Conservation (phyloP, 441 rosid genomes). For the Populus hybrid region DNA sequence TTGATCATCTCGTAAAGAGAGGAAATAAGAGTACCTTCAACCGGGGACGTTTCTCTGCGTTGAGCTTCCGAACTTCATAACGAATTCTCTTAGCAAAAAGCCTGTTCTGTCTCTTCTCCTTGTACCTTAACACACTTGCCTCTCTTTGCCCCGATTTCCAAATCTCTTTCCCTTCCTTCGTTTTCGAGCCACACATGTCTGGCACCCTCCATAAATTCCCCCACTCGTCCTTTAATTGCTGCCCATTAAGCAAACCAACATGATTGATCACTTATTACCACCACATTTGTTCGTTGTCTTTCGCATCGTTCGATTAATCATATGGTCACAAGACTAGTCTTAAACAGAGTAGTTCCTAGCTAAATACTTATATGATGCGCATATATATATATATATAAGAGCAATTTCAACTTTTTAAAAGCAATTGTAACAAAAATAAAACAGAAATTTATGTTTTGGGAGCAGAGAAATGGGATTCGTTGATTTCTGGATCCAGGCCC, state of each 20-base stretch:
- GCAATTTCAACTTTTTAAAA: background rate
- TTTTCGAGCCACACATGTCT: slow-evolving; percentile 30
- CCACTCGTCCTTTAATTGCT: slow-evolving; percentile 35
- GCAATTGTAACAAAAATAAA: background rate
- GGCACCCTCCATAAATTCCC: slow-evolving; percentile 59
- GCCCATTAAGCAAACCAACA: background rate
- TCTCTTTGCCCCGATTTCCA: slow-evolving; percentile 58
- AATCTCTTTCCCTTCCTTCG: slow-evolving; percentile 17
- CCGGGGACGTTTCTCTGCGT: slow-evolving; percentile 93
- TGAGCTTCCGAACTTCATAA: slow-evolving; percentile 86
- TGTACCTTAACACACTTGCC: slow-evolving; percentile 87
- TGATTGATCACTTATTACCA: background rate
- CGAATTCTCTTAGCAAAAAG: slow-evolving; percentile 84
- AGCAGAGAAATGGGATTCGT: too few species aligned
- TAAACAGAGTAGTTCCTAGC: background rate
- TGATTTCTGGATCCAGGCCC: slow-evolving; percentile 1
- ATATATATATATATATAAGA: too few species aligned
- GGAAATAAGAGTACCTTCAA: slow-evolving; percentile 48
- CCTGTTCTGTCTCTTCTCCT: slow-evolving; percentile 77
- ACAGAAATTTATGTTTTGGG: too few species aligned
- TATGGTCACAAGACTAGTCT: background rate
- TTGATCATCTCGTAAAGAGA: background rate
- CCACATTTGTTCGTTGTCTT: background rate
- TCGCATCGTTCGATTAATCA: background rate
- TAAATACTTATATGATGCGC: too few species aligned